Base-by-base conservation (phyloP, 306 rosid species). In the Quillaja saponaria region DNA sequence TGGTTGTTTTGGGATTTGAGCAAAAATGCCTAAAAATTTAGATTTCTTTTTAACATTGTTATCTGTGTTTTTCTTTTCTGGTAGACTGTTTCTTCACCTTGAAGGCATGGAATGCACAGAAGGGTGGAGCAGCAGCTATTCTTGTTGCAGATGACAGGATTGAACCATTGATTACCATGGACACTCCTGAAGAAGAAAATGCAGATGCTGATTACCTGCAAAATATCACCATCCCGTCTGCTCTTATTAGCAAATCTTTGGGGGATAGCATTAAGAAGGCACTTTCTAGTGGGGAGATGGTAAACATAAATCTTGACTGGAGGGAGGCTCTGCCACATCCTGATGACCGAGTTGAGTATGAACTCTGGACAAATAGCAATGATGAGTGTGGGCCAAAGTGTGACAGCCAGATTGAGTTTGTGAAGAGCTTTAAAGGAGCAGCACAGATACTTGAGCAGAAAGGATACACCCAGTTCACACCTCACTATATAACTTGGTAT, bases 91-190 rank as follows among this genome's bases (percentile, higher is more conserved):
- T 60, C 84, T 92, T 92, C 84, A 92, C 98, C 55, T 64, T 84
- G 76, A 92, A 92, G 92, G 98, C 98, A 0, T 86, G 96, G 98
- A 92, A 86, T 58, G 95, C 96, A 13, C 98, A 92, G 85, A 84
- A 82, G 9, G 94, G 80, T 45, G 98, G 98, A 71, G 98, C 96
- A 18, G 98, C 95, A 0, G 98, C 98, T 45, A 71, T 92, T 74
- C 88, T 92, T 61, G 98, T 92, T 55, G 95, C 90, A n/a, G 96
- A 92, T 71, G 76, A 88, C 81, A 79, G 53, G 71, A 25, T 14
- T 31, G 98, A 92, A 59, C 78, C 77, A 17, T 78, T 92, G 64
- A 88, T 92, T 67, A 92, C 98, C 49, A 92, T 92, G 98, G 98
- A 92, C 79, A 86, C 83, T 68, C 96, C 98, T 10, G 96, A 92